Evolutionary conservation across 1,139 yeast genomes (phyloP).

Genomic region (Yamadazyma membranifaciens): DNA sequence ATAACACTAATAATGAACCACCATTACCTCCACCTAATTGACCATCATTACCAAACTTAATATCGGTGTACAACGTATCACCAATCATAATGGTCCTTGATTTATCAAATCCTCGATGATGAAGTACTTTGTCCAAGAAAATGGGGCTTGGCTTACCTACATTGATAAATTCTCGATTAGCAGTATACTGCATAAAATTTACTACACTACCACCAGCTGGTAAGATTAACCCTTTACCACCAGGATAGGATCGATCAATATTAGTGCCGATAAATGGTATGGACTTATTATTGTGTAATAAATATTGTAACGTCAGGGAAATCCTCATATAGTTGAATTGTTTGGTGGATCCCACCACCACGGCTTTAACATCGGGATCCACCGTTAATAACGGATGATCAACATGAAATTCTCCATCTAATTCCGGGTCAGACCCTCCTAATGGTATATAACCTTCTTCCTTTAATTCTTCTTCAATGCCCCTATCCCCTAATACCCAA

Average conservation of each 20-base stretch:
- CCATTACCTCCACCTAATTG: conserved; percentile 29
- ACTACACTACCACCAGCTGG: conserved; percentile 48
- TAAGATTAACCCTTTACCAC: conserved; percentile 34
- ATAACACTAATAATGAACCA: conserved; percentile 33
- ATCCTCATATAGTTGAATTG: conserved; percentile 38
- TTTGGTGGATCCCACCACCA: conserved; percentile 42
- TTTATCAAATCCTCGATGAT: conserved; percentile 26
- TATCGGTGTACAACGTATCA: conserved; percentile 44
- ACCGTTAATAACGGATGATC: conserved; percentile 47
- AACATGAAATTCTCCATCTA: conserved; percentile 29
- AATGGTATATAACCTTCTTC: conserved; percentile 66
- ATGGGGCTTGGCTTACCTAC: conserved; percentile 40
- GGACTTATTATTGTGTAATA: conserved; percentile 29
- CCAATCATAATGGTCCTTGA: conserved; percentile 39
- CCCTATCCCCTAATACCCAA: conserved; percentile 83
- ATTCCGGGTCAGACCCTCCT: conserved; percentile 65
- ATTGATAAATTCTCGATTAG: conserved; percentile 30
- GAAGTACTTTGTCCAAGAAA: conserved; percentile 31
- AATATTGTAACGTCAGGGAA: conserved; percentile 39
- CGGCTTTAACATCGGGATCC: conserved; percentile 41
- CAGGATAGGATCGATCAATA: conserved; percentile 42
- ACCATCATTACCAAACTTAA: conserved; percentile 45
- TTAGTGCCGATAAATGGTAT: conserved; percentile 42
- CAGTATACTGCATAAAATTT: conserved; percentile 36
- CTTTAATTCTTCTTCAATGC: conserved; percentile 71